phyloP scores from a whole-genome alignment of 2,329 filamentous ascomycete genomes.

The Bipolaris gigantea region DNA sequence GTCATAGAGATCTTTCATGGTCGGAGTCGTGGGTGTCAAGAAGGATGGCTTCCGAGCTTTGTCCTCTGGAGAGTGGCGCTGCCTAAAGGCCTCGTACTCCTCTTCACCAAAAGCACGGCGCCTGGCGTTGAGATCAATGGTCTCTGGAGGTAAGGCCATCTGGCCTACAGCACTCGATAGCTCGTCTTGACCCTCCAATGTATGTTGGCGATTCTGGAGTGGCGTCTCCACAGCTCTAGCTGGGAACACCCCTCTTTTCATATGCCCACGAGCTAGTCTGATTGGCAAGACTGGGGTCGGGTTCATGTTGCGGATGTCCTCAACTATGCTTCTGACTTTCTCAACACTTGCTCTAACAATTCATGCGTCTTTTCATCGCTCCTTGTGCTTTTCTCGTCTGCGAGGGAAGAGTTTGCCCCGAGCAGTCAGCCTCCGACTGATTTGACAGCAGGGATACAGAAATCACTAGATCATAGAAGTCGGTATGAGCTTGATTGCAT shows the following conservation, averaged over 20 bases:
- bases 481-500: slow-evolving; percentile 1
- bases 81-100: not conserved
- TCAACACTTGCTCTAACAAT: not conserved
- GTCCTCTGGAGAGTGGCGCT: not conserved
- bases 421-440: not conserved
- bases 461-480: not conserved
- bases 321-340: not conserved
- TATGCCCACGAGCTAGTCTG: not conserved
- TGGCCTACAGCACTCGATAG: not conserved
- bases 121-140: not conserved
- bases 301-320: not conserved
- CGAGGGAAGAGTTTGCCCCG: not conserved
- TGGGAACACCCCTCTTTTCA: not conserved
- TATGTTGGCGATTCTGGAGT: not conserved
- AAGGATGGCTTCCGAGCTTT: not conserved
- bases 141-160: not conserved
- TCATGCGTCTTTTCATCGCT: not conserved
- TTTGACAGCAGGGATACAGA: not conserved
- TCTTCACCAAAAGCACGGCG: slow-evolving; percentile 1
- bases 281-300: not conserved
- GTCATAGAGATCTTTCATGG: not conserved
- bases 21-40: not conserved
- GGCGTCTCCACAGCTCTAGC: not conserved
- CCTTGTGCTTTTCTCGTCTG: not conserved
- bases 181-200: not conserved